Conservation (phyloP, 495 filamentous ascomycete genomes). For the Tetracladium marchalianum region DNA sequence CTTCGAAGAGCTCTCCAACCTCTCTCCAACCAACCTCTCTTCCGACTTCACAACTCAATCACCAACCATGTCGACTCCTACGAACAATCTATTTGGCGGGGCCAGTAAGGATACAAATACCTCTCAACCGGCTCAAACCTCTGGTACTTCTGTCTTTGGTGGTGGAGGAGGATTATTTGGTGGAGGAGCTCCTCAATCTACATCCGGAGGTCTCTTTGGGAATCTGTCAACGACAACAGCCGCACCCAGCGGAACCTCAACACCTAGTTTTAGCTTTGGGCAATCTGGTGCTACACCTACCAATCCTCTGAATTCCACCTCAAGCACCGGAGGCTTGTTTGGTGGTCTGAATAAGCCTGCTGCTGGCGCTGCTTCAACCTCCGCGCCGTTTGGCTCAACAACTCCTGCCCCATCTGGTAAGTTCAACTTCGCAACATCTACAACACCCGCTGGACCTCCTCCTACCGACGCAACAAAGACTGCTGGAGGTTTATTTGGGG, state of each 20-base stretch:
- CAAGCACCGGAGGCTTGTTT: conserved; percentile 1
- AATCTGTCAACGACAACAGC: conserved; percentile 2
- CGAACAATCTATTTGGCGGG: conserved; percentile 44
- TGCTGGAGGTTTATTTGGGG: conserved; percentile 8
- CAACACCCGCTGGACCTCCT: conserved; percentile 30
- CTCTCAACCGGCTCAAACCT: conserved; percentile 19
- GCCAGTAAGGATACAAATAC: conserved; percentile 13
- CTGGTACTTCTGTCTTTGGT: conserved; percentile 33
- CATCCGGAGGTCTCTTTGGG: conserved; percentile 29
- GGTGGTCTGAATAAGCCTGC: conserved; percentile 4
- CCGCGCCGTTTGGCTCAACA: conserved; percentile 14
- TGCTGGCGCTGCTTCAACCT: conserved; percentile 13
- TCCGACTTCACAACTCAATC: conserved; percentile 38
- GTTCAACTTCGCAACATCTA: conserved; percentile 18
- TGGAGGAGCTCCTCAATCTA: conserved; percentile 23
- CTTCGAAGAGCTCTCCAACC: no score
- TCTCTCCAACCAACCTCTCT: conserved; percentile 13
- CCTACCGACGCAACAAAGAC: conserved; percentile 15
- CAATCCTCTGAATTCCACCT: no score
- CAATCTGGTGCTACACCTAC: no score
- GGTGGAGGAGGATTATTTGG: background rate
- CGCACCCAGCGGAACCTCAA: conserved; percentile 3
- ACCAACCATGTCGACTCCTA: conserved; percentile 47
- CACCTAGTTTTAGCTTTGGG: background rate
- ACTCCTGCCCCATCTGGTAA: conserved; percentile 15